phyloP scores from a whole-genome alignment of 441 rosid genomes.

The Manihot esculenta region DNA sequence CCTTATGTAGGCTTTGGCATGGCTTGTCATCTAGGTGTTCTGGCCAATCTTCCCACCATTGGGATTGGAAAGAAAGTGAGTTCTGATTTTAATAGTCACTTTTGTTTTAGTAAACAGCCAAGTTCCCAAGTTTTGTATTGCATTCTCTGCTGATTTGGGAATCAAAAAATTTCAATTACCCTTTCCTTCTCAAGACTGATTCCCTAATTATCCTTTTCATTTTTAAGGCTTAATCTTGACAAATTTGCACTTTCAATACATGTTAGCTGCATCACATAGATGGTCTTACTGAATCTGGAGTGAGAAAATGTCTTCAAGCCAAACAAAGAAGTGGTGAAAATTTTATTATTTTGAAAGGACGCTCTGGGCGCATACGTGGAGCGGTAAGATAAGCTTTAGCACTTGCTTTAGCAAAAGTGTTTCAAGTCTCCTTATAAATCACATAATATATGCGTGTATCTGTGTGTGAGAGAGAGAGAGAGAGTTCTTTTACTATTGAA shows the following conservation, averaged over 20 bases:
- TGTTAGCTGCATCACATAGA: slow-evolving; percentile 81
- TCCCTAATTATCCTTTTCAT: background rate
- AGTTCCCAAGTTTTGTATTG: background rate
- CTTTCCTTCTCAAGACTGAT: background rate
- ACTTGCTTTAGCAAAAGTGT: background rate
- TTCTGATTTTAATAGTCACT: slow-evolving; percentile 4
- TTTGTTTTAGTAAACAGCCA: background rate
- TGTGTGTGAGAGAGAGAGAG: background rate
- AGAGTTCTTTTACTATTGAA: background rate
- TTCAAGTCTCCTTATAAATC: background rate
- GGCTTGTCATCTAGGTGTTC: slow-evolving; percentile 87
- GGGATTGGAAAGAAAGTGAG: slow-evolving; percentile 85
- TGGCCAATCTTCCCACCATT: slow-evolving; percentile 73
- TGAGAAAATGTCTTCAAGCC: slow-evolving; percentile 51
- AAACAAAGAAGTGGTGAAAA: slow-evolving; percentile 43
- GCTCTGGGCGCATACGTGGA: slow-evolving; percentile 74
- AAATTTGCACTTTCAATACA: slow-evolving; percentile 14
- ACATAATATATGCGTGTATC: background rate
- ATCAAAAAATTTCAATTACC: background rate
- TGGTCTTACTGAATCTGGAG: slow-evolving; percentile 65
- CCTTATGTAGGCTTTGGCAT: slow-evolving; percentile 73
- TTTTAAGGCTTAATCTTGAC: background rate
- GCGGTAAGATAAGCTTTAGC: slow-evolving; percentile 51
- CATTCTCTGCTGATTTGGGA: background rate
- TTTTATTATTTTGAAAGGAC: slow-evolving; percentile 56